These are phyloP conservation scores for Moesziomyces globuligerus DNA, from an alignment of 1,284 basidiomycete genomes.

Conservation along the genomic window DNA sequence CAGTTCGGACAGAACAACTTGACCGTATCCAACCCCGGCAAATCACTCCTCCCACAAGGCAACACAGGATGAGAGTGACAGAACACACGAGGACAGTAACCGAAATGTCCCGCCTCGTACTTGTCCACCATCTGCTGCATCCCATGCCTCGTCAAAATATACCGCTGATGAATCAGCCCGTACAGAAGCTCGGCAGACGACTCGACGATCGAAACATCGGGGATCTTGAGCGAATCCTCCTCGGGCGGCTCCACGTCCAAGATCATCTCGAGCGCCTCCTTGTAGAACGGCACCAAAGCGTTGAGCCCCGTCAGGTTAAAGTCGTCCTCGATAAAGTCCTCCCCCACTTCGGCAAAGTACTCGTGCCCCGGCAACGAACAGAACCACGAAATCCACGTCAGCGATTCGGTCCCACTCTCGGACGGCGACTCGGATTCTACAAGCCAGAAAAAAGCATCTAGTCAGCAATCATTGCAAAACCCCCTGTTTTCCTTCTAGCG, in stretches of 20 bases:
- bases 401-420: conserved; percentile 63
- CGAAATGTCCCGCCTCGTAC: conserved; percentile 92
- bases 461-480: too few relatives aligned
- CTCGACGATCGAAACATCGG: conserved; percentile 95
- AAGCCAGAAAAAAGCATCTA: neutral
- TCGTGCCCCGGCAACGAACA: conserved; percentile 98
- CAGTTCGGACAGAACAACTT: conserved; percentile 99
- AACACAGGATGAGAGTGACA: conserved; percentile 90
- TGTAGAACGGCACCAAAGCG: conserved; percentile 95
- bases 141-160: conserved; percentile 92
- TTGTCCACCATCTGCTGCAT: conserved; percentile 98
- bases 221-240: conserved; percentile 84
- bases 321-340: conserved; percentile 99
- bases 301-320: conserved; percentile 98
- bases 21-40: conserved; percentile 97
- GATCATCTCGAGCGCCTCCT: conserved; percentile 99
- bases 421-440: conserved; percentile 58
- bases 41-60: conserved; percentile 93
- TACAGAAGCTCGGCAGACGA: conserved; percentile 96
- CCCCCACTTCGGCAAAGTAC: conserved; percentile 86
- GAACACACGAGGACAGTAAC: conserved; percentile 93
- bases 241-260: conserved; percentile 92
- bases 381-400: conserved; percentile 99
- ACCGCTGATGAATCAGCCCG: conserved; percentile 96
- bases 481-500: too few relatives aligned